A percentile compares a stretch with the other conserved stretches of the same genome.
These are phyloP conservation scores for Microbotryum scabiosae DNA, from an alignment of 1,284 basidiomycete species.

Conservation along the genomic window DNA sequence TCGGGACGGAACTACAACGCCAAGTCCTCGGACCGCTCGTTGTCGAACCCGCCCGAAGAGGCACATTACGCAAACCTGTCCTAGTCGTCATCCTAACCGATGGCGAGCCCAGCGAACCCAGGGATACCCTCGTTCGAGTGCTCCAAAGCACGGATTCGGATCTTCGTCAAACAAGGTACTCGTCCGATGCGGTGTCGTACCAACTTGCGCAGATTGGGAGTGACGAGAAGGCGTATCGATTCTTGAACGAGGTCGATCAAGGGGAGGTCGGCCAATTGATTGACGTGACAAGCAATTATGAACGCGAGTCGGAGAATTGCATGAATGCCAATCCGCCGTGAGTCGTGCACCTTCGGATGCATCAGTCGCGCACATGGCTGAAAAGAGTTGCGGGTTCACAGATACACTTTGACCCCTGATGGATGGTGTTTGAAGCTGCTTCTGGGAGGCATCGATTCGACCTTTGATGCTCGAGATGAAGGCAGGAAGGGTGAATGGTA, in stretches of 20 bases:
- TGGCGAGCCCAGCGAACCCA: background rate
- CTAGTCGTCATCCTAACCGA: background rate
- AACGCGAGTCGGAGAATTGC: background rate
- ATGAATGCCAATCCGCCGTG: background rate
- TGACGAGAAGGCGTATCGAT: background rate
- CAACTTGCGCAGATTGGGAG: background rate
- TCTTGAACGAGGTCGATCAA: background rate
- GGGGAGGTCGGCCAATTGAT: background rate
- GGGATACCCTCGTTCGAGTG: background rate
- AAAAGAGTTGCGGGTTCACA: too few relatives aligned
- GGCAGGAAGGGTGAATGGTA: background rate
- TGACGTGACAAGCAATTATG: constrained; percentile 1
- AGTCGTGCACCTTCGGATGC: too few relatives aligned
- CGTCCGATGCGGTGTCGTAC: background rate
- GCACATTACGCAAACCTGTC: background rate
- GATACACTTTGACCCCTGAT: background rate
- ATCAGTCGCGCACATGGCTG: too few relatives aligned
- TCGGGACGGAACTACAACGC: background rate
- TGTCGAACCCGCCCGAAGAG: background rate
- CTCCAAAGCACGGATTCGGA: background rate
- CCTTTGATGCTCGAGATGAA: background rate
- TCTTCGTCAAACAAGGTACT: background rate
- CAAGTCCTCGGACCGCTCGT: background rate
- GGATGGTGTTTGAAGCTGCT: constrained; percentile 1
- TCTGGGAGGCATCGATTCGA: background rate